phyloP scores from a whole-genome alignment of 1,284 basidiomycete species.

The Filobasidium uniguttulatum region DNA sequence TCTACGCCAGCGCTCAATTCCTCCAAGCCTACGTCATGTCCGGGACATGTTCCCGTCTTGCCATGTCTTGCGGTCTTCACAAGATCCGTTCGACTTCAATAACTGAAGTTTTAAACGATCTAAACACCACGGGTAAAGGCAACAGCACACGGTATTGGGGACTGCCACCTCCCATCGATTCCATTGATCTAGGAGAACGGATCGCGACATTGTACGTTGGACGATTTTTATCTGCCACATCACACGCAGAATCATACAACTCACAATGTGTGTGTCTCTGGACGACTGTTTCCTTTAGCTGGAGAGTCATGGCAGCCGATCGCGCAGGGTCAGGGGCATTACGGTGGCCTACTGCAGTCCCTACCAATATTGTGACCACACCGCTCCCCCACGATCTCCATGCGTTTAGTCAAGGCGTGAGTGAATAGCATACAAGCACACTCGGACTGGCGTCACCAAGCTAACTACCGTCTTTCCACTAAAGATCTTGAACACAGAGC shows the following conservation, averaged over 20 bases:
- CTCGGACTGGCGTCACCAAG: too few species aligned
- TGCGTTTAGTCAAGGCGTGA: conserved; percentile 16
- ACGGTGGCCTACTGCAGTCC: conserved; percentile 23
- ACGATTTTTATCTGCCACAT: too few species aligned
- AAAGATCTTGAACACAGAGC: neutral
- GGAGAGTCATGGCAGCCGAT: conserved; percentile 25
- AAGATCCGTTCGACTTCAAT: neutral
- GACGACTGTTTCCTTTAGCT: conserved; percentile 14
- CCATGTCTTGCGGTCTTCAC: conserved; percentile 17
- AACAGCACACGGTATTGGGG: conserved; percentile 3
- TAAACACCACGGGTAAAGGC: neutral
- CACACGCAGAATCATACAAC: too few species aligned
- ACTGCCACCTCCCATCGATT: conserved; percentile 8
- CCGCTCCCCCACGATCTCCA: conserved; percentile 23
- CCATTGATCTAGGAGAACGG: conserved; percentile 11
- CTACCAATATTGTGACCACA: conserved; percentile 20
- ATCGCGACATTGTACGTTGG: conserved; percentile 9
- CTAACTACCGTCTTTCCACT: neutral
- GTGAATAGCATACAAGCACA: neutral
- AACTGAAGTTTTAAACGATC: neutral
- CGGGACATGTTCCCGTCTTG: conserved; percentile 19
- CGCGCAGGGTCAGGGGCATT: conserved; percentile 22
- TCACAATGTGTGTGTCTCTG: conserved; percentile 14
- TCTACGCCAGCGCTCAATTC: conserved; percentile 22
- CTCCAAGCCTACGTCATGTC: conserved; percentile 20